These are phyloP conservation scores for Aspergillus sojae DNA, from an alignment of 2,329 filamentous ascomycete species.

Conservation along the genomic window DNA sequence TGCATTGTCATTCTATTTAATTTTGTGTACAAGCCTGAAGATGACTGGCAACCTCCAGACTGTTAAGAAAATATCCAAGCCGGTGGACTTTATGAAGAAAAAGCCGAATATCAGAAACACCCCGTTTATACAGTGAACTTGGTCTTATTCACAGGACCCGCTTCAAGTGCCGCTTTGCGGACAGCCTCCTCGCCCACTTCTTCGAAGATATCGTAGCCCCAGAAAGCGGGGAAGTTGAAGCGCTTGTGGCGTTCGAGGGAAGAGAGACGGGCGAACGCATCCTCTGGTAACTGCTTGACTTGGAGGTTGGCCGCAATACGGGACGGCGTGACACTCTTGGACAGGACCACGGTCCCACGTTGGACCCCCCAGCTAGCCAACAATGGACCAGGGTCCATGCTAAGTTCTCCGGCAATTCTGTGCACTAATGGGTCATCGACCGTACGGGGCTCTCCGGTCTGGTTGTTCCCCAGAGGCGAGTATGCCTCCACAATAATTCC, in stretches of 20 bases:
- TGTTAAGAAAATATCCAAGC: background rate
- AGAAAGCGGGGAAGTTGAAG: conserved; percentile 35
- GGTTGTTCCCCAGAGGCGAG: conserved; percentile 54
- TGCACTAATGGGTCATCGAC: conserved; percentile 62
- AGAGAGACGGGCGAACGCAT: conserved; percentile 30
- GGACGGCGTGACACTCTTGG: conserved; percentile 56
- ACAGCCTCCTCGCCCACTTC: conserved; percentile 30
- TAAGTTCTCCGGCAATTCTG: conserved; percentile 62
- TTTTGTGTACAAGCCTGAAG: too few species aligned
- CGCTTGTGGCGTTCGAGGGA: conserved; percentile 35
- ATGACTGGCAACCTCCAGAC: too few species aligned
- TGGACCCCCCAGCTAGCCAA: conserved; percentile 58
- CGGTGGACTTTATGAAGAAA: background rate
- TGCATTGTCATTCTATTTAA: too few species aligned
- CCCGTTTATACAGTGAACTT: conserved; percentile 25
- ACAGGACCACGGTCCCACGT: conserved; percentile 56
- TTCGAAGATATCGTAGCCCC: conserved; percentile 40
- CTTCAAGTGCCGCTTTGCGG: conserved; percentile 21
- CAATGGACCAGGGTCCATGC: conserved; percentile 59
- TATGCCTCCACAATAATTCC: conserved; percentile 62
- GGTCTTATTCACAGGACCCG: conserved; percentile 20
- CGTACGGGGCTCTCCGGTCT: conserved; percentile 45
- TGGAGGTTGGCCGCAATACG: conserved; percentile 52
- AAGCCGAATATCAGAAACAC: background rate
- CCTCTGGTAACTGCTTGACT: conserved; percentile 30